Evolutionary conservation across 345 rosid species (phyloP).

Genomic region (Salix brachista): DNA sequence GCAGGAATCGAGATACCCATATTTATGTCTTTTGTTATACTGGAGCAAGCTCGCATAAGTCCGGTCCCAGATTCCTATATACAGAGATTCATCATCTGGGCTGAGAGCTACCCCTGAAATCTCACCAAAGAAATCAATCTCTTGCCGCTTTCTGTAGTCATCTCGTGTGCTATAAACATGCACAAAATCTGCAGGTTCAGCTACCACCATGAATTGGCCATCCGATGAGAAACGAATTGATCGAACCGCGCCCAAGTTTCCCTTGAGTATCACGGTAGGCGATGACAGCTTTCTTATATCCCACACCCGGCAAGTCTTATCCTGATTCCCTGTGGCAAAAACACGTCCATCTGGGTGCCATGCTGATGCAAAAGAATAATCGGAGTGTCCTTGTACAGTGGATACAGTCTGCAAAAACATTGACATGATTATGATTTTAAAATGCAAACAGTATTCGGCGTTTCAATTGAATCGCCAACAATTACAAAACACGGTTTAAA

Average conservation of each 20-base stretch:
- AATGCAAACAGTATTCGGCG: not conserved
- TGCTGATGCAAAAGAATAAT: conserved; percentile 62
- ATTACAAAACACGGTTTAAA: not conserved
- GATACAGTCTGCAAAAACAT: conserved; percentile 32
- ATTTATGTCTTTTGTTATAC: conserved; percentile 36
- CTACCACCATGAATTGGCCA: conserved; percentile 53
- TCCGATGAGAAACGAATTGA: conserved; percentile 53
- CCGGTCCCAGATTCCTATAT: conserved; percentile 60
- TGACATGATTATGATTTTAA: not conserved
- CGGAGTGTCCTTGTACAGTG: conserved; percentile 45
- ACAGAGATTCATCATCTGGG: conserved; percentile 54
- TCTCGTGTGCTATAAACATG: conserved; percentile 46
- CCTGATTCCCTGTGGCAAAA: conserved; percentile 66
- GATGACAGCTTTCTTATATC: conserved; percentile 46
- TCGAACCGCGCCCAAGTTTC: conserved; percentile 56
- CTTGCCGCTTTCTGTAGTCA: conserved; percentile 40
- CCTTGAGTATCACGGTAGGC: conserved; percentile 44
- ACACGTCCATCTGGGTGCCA: conserved; percentile 59
- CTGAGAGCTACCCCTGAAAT: conserved; percentile 59
- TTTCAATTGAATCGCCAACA: not conserved
- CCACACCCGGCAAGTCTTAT: conserved; percentile 65
- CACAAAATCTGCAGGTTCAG: conserved; percentile 66
- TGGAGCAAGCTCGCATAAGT: conserved; percentile 58
- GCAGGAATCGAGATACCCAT: conserved; percentile 49
- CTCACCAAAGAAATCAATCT: conserved; percentile 70